These are phyloP conservation scores for Primulina tabacum DNA, from an alignment of 257 asterid genomes.

Conservation along the genomic window DNA sequence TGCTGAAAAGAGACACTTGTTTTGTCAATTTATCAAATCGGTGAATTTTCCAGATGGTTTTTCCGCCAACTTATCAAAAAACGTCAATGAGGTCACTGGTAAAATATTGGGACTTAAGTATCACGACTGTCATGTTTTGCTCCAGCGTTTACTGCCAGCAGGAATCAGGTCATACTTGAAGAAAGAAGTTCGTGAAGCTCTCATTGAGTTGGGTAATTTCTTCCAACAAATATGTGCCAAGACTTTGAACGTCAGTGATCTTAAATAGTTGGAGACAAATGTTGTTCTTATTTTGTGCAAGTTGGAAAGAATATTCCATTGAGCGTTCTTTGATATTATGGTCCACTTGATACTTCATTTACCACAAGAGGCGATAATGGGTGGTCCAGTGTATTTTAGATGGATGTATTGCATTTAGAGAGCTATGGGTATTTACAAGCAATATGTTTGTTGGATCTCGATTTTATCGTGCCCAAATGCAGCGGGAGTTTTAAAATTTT, in stretches of 20 bases:
- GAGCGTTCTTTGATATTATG: slow-evolving; percentile 12
- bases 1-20: too few relatives aligned
- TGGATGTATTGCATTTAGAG: slow-evolving; percentile 15
- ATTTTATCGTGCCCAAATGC: too few relatives aligned
- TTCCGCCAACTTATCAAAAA: slow-evolving; percentile 22
- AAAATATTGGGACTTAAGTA: slow-evolving; percentile 3
- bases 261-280: slow-evolving; percentile 1
- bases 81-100: neutral
- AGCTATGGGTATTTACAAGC: too few relatives aligned
- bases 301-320: slow-evolving; percentile 11
- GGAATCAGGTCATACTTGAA: neutral
- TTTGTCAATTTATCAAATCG: neutral
- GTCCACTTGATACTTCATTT: slow-evolving; percentile 19
- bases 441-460: too few relatives aligned
- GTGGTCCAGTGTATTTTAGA: neutral
- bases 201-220: slow-evolving; percentile 9
- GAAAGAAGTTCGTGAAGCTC: neutral
- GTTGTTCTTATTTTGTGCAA: slow-evolving; percentile 16
- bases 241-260: slow-evolving; percentile 9
- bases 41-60: slow-evolving; percentile 20
- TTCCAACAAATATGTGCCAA: slow-evolving; percentile 19
- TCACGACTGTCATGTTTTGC: neutral
- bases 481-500: too few relatives aligned
- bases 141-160: neutral
- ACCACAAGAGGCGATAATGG: slow-evolving; percentile 11